A percentile compares a stretch with the other conserved stretches of the same genome.
Conservation (phyloP, 495 filamentous ascomycete genomes). For the Daldinia concentrica region DNA sequence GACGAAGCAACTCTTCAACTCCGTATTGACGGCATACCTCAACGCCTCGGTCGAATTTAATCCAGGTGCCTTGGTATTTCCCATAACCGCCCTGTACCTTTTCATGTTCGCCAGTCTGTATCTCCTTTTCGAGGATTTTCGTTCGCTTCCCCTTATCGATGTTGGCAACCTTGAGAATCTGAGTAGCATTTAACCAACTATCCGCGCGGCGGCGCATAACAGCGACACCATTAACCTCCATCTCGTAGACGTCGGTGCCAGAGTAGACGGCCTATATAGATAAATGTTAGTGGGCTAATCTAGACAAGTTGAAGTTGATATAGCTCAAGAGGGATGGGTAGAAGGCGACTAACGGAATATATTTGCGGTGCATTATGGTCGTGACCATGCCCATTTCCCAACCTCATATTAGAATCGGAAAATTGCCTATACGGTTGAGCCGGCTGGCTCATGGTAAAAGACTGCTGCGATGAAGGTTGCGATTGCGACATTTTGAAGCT, state of each 20-base stretch:
- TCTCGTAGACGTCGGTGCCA: slow-evolving; percentile 93
- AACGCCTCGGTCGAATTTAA: slow-evolving; percentile 86
- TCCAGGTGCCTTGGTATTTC: slow-evolving; percentile 99
- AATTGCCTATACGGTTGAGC: slow-evolving; percentile 45
- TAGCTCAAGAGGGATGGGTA: neutral
- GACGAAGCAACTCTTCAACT: slow-evolving; percentile 85
- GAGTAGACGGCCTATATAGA: slow-evolving; percentile 85
- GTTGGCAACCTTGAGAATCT: slow-evolving; percentile 94
- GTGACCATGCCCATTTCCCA: slow-evolving; percentile 50
- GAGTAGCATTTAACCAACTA: slow-evolving; percentile 93
- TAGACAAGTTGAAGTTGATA: slow-evolving; percentile 1
- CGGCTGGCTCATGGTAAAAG: slow-evolving; percentile 60
- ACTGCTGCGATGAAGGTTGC: slow-evolving; percentile 60
- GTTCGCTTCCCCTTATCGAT: slow-evolving; percentile 97
- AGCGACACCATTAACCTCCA: slow-evolving; percentile 89
- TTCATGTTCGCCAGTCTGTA: slow-evolving; percentile 92
- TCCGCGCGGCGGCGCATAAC: slow-evolving; percentile 95
- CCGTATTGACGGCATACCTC: slow-evolving; percentile 94
- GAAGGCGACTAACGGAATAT: slow-evolving; percentile 70
- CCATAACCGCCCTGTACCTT: slow-evolving; percentile 99
- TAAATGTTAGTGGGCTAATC: slow-evolving; percentile 31
- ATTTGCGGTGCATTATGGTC: slow-evolving; percentile 74
- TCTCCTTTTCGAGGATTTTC: slow-evolving; percentile 97
- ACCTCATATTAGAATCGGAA: slow-evolving; percentile 56
- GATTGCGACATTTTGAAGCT: slow-evolving; percentile 54